Evolutionary conservation across 805 yeast species (phyloP), one percentile per base, ranked within the genome.

Genomic region (Yarrowia bubula): DNA sequence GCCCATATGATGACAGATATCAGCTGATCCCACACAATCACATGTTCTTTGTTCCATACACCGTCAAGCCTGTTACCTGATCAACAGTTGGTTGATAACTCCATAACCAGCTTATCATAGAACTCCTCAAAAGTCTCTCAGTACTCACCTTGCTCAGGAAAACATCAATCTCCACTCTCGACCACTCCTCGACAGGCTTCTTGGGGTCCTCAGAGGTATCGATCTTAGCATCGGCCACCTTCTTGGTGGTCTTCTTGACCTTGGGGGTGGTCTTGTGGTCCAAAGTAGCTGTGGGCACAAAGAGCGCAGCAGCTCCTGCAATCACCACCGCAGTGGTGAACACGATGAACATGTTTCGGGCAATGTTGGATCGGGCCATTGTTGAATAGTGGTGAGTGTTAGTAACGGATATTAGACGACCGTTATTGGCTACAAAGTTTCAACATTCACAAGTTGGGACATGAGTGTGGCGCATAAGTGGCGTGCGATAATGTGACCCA

Each of bases 121-220:
- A 22, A 22, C 28, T 22, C 28, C 3, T 22, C 28, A 22, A 22
- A 22, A 22, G 28, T 22, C 5, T 3, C 5, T 22, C 5, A n/a
- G 10, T 33, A 58, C 64, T 58, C 64, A 58, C 64, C 64, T 58
- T 58, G 64, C 15, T 39, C 11, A 58, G 51, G 35, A 18, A 58
- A 22, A 43, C 35, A 15, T 58, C 44, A n/a, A 58, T 58, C 18
- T 58, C 64, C 32, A n/a, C 51, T 43, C 64, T 31, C 2, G 42
- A 14, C 64, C 64, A 58, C 41, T 58, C 42, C 42, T 58, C 64
- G n/a, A 58, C 35, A 7, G 64, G 64, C 8, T 32, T n/a, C 50
- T 32, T 33, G 64, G 64, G 64, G n/a, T 58, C 64, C 13, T 32
- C 42, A 13, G 64, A 58, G n/a, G 64, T 58, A 15, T 58, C 64